A percentile compares a stretch with the other conserved stretches of the same genome.
phyloP scores from a whole-genome alignment of 345 rosid species.

The Lumnitzera littorea region DNA sequence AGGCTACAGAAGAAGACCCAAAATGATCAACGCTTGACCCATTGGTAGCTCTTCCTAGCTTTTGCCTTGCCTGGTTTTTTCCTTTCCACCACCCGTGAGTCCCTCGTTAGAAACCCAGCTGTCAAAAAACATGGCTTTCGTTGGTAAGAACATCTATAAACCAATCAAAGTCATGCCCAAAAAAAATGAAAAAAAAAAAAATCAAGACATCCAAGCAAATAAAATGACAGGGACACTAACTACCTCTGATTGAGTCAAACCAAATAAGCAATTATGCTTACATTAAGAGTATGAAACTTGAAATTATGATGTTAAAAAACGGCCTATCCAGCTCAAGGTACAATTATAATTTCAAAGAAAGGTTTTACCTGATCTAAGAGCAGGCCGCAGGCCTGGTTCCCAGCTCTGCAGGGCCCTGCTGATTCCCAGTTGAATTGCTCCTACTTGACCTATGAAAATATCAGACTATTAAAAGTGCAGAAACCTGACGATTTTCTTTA shows the following conservation, averaged over 20 bases:
- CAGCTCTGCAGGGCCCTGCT: conserved; percentile 91
- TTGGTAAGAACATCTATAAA: neutral
- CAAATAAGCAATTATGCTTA: neutral
- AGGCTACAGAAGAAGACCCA: too few relatives aligned
- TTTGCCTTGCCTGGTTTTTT: conserved; percentile 96
- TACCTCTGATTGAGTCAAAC: neutral
- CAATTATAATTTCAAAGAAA: neutral
- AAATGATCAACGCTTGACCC: conserved; percentile 84
- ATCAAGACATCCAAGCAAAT: neutral
- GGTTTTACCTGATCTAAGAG: conserved; percentile 64
- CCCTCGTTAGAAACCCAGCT: conserved; percentile 95
- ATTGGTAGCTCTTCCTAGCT: conserved; percentile 98
- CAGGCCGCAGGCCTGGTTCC: conserved; percentile 85
- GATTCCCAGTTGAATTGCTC: conserved; percentile 82
- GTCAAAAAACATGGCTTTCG: conserved; percentile 9
- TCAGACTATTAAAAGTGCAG: neutral
- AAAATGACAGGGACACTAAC: neutral
- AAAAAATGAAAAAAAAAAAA: neutral
- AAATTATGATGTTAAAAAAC: neutral
- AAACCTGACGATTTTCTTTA: too few relatives aligned
- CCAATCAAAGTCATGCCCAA: neutral
- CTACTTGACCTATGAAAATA: conserved; percentile 76
- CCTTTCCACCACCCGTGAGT: conserved; percentile 91
- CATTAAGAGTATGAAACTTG: neutral
- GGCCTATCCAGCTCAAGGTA: neutral